Conservation (phyloP, 2,329 filamentous ascomycete species). For the Coniochaeta prunicola region DNA sequence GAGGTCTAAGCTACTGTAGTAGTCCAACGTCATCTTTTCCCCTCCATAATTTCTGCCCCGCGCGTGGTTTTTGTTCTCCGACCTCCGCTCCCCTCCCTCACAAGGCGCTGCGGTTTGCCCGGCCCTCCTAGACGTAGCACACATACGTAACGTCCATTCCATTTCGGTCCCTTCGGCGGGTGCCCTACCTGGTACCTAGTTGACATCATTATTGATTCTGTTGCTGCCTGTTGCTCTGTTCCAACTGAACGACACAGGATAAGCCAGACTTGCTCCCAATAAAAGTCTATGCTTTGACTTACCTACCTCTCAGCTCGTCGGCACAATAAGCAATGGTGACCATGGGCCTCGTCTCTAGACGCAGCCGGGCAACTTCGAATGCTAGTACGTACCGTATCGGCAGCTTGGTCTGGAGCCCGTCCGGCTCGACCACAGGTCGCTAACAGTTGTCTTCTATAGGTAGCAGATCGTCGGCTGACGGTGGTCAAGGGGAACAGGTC, state of each 20-base stretch:
- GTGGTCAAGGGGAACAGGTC: constrained; percentile 34
- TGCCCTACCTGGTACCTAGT: not conserved
- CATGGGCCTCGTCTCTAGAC: constrained; percentile 22
- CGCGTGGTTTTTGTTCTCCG: not conserved
- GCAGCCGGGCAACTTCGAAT: constrained; percentile 25
- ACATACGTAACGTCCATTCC: not conserved
- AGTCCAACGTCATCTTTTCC: constrained; percentile 1
- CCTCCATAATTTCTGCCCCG: constrained; percentile 1
- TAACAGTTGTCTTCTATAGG: constrained; percentile 21
- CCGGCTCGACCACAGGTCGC: not conserved
- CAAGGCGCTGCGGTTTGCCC: not conserved
- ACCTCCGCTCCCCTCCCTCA: not conserved
- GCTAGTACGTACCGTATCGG: constrained; percentile 21
- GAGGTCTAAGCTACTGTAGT: too few species aligned
- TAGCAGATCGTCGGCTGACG: constrained; percentile 51
- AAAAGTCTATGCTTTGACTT: not conserved
- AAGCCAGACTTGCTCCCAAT: not conserved
- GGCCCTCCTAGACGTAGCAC: not conserved
- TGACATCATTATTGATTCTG: constrained; percentile 1
- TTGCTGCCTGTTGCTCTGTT: not conserved
- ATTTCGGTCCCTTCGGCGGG: not conserved
- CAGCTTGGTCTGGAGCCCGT: not conserved
- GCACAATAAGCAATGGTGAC: constrained; percentile 7
- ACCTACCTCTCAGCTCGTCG: not conserved
- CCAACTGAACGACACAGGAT: not conserved